A percentile compares a stretch with the other conserved stretches of the same genome.
Conservation (phyloP, 2,329 filamentous ascomycete genomes). For the Xylaria digitata region DNA sequence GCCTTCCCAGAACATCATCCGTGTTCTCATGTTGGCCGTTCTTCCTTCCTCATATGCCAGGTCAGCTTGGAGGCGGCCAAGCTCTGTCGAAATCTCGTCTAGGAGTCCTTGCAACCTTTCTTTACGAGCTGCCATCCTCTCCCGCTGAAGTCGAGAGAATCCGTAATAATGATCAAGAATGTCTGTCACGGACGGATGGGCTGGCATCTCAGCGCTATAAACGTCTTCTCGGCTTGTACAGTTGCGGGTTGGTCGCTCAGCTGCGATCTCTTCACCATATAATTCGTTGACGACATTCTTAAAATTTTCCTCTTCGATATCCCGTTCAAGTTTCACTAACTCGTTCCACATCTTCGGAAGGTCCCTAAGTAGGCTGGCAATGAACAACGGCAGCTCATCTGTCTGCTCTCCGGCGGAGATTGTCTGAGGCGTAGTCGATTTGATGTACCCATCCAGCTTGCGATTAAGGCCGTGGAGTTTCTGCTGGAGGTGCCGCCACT, state of each 20-base stretch:
- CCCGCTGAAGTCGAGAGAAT: conserved; percentile 20
- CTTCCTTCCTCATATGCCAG: conserved; percentile 18
- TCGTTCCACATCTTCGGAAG: conserved; percentile 5
- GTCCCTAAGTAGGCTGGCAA: neutral
- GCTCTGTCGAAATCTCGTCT: conserved; percentile 9
- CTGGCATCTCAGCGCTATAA: neutral
- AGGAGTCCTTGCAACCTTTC: conserved; percentile 23
- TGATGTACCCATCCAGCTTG: conserved; percentile 18
- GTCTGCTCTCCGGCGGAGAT: conserved; percentile 9
- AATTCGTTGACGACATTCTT: neutral
- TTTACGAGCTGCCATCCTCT: conserved; percentile 21
- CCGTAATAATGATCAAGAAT: conserved; percentile 20
- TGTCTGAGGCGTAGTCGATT: neutral
- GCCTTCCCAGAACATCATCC: conserved; percentile 15
- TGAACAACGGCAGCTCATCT: conserved; percentile 14
- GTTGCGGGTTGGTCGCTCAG: neutral
- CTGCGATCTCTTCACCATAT: neutral
- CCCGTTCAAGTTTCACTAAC: neutral
- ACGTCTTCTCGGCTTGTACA: neutral
- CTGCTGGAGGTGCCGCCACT: conserved; percentile 18
- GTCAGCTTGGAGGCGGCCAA: conserved; percentile 25
- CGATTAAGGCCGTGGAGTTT: conserved; percentile 13
- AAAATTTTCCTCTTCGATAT: neutral
- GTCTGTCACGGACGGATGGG: neutral
- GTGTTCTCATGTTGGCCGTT: conserved; percentile 17